These are phyloP conservation scores for Neurospora sp. DNA, from an alignment of 495 filamentous ascomycete genomes.

Conservation along the genomic window DNA sequence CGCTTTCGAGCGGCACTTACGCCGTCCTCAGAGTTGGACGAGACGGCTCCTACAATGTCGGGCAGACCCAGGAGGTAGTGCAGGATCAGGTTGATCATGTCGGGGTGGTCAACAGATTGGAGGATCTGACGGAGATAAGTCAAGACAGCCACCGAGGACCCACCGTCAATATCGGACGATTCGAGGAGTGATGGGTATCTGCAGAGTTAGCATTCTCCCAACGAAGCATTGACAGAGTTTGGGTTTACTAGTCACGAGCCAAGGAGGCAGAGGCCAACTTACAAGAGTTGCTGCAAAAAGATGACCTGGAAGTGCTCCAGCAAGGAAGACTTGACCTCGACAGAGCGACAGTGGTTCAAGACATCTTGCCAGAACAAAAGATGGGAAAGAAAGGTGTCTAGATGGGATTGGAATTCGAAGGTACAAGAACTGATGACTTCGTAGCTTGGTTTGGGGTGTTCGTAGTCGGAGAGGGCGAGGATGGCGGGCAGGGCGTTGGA, in stretches of 20 bases:
- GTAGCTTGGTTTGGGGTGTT: constrained; percentile 46
- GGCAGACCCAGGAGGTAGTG: constrained; percentile 81
- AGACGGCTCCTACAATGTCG: constrained; percentile 27
- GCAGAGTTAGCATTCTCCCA: neutral
- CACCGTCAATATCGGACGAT: constrained; percentile 92
- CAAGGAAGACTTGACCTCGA: constrained; percentile 82
- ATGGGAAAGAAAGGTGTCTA: constrained; percentile 91
- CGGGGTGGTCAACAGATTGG: constrained; percentile 80
- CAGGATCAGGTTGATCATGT: constrained; percentile 87
- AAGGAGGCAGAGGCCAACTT: constrained; percentile 20
- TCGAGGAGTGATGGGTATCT: constrained; percentile 94
- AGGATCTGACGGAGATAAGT: constrained; percentile 89
- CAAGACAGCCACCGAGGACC: constrained; percentile 89
- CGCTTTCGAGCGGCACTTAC: constrained; percentile 62
- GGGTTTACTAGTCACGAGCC: no score
- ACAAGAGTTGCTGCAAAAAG: constrained; percentile 92
- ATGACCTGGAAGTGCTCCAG: constrained; percentile 96
- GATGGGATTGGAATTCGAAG: constrained; percentile 59
- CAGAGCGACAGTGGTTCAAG: constrained; percentile 84
- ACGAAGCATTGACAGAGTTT: no score
- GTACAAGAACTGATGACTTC: constrained; percentile 64
- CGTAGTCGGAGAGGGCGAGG: constrained; percentile 76
- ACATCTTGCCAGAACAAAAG: constrained; percentile 97
- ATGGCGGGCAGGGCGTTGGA: constrained; percentile 64
- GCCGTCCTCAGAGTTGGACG: constrained; percentile 16